These are phyloP conservation scores for Ophiostoma sp. DNA, from an alignment of 2,329 filamentous ascomycete genomes.

Conservation along the genomic window DNA sequence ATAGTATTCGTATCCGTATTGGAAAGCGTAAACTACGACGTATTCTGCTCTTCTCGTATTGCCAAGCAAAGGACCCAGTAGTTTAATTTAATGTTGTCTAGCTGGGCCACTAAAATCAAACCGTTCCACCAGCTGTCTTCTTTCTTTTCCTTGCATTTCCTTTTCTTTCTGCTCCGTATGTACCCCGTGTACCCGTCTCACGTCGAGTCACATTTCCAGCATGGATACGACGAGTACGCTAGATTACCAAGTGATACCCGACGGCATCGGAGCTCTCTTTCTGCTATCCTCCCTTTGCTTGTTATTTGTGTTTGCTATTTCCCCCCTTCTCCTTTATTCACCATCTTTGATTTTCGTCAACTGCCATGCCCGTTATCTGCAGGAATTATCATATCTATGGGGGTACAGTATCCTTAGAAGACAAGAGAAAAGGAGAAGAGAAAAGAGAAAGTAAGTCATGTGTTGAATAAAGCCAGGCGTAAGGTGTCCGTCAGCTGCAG, in stretches of 20 bases:
- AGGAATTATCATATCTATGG: background rate
- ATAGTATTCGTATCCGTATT: background rate
- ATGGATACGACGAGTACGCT: constrained; percentile 1
- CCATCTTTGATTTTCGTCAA: background rate
- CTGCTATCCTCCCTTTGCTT: background rate
- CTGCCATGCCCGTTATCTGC: background rate
- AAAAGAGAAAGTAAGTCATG: background rate
- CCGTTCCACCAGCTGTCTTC: background rate
- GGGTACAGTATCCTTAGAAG: background rate
- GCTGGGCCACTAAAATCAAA: too few relatives aligned
- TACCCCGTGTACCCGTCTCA: too few relatives aligned
- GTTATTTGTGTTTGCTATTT: background rate
- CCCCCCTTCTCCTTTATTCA: background rate
- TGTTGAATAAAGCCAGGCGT: too few relatives aligned
- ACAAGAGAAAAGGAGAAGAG: too few relatives aligned
- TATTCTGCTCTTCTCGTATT: background rate
- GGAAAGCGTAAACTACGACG: background rate
- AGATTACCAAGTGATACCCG: background rate
- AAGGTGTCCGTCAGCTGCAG: too few relatives aligned
- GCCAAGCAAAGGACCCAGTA: constrained; percentile 6
- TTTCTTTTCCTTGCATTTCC: background rate
- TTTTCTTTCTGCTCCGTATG: too few relatives aligned
- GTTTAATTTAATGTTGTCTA: background rate
- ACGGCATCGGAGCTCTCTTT: background rate
- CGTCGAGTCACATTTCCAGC: background rate